A percentile compares a stretch with the other conserved stretches of the same genome.
phyloP scores from a whole-genome alignment of 306 rosid species.

The Delonix regia region DNA sequence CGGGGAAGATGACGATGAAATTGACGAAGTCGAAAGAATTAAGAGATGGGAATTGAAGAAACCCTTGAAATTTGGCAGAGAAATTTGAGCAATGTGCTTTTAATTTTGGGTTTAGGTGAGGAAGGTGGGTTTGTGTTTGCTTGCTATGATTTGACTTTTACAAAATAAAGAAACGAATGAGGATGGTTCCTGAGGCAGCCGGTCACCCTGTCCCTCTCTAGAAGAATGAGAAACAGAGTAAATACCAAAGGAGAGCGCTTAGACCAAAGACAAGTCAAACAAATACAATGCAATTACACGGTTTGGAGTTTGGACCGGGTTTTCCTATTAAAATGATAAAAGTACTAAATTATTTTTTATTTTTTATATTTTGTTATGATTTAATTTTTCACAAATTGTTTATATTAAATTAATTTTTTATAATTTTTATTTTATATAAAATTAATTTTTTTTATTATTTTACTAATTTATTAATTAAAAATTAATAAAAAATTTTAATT shows the following conservation, averaged over 20 bases:
- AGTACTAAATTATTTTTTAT: no score
- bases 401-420: no score
- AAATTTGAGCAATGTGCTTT: not conserved
- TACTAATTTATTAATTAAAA: no score
- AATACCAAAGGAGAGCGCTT: not conserved
- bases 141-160: slow-evolving; percentile 34
- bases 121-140: not conserved
- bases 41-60: slow-evolving; percentile 6
- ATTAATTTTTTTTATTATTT: no score
- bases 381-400: no score
- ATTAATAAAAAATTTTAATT: no score
- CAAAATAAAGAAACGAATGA: slow-evolving; percentile 7
- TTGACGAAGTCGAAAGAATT: not conserved
- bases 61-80: not conserved
- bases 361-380: no score
- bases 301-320: not conserved
- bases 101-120: not conserved
- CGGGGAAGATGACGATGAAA: not conserved
- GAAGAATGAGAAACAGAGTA: not conserved
- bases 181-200: slow-evolving; percentile 32
- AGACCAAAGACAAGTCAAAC: slow-evolving; percentile 14
- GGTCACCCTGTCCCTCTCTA: slow-evolving; percentile 25
- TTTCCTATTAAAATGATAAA: no score
- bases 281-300: slow-evolving; percentile 1
- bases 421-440: no score